Conservation (phyloP, 805 yeast genomes). For the Saturnispora zaruensis region DNA sequence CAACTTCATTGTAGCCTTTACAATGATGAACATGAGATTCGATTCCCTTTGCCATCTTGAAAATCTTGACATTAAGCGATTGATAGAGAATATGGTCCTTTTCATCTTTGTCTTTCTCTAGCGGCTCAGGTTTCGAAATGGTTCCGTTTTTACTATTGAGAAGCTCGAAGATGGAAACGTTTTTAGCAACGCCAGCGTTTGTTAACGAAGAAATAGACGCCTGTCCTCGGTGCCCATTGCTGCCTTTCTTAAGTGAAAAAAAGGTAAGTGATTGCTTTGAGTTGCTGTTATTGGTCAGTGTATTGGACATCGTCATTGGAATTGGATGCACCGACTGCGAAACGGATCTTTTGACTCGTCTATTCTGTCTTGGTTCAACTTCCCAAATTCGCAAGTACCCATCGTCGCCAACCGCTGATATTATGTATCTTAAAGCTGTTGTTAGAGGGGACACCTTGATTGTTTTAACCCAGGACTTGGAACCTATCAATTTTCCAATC, state of each 20-base stretch:
- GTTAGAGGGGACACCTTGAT: slow-evolving; percentile 35
- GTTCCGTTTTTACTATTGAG: neutral
- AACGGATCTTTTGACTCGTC: neutral
- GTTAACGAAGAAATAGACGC: neutral
- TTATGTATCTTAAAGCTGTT: slow-evolving; percentile 32
- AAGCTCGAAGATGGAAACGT: neutral
- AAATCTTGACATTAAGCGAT: neutral
- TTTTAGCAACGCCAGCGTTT: neutral
- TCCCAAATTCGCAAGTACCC: slow-evolving; percentile 46
- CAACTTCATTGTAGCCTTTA: neutral
- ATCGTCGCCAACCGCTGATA: slow-evolving; percentile 51
- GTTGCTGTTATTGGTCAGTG: slow-evolving; percentile 10
- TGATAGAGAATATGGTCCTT: neutral
- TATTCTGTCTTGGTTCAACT: slow-evolving; percentile 34
- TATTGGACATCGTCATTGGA: neutral
- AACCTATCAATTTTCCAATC: slow-evolving; percentile 36
- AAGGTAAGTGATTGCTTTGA: neutral
- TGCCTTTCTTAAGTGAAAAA: neutral
- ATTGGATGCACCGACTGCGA: slow-evolving; percentile 22
- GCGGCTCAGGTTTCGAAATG: neutral
- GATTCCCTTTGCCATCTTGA: neutral
- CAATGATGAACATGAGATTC: neutral
- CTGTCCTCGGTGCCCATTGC: neutral
- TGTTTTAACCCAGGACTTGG: slow-evolving; percentile 42
- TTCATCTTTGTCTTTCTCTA: neutral